Base-by-base conservation (phyloP, 2,329 filamentous ascomycete genomes). In the Tricladium varicosporioides region DNA sequence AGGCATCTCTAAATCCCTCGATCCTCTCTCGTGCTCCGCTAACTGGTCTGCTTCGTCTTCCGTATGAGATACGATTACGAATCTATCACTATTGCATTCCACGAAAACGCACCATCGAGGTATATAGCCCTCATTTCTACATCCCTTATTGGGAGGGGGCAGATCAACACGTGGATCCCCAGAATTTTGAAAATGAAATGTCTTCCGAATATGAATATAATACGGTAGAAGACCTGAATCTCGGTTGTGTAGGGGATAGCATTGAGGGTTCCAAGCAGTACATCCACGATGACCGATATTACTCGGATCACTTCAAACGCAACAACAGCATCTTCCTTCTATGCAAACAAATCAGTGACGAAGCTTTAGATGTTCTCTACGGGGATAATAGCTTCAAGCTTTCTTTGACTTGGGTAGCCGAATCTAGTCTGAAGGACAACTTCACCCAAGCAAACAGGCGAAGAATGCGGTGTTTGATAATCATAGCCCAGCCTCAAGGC, bases 41-140 rank as follows among this genome's bases (percentile, higher is more conserved):
- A 27, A 27, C 22, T 27, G 49, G 40, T 44, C 48, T 58, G 18
- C 16, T 54, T 49, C 44, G 31, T 22, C 45, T 58, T 31, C 51
- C 51, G 14, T 46, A 19, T 15, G 56, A 58, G 27, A 19, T 58
- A 22, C 45, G 56, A 31, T 45, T 33, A 14, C 31, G 54, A 19
- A 58, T 58, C 5, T 58, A 58, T 42, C 56, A 27, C 36, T 46
- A 54, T 33, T 54, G 19, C 16, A 50, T 58, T 36, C 51, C 32
- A 14, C 49, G 49, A 48, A 53, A 53, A 18, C 31, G 45, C 22
- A 27, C 22, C 22, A 27, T 27, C 22, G 22, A 27, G 7, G 22
- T 27, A 27, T 27, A 7, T 3, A 4, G 22, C 22, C 22, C 22
- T 27, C 22, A 27, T 4, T 27, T 27, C 7, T 27, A 27, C 22